Evolutionary conservation across 768 basidiomycete species (phyloP), one percentile per base, ranked within the genome.

Genomic region (Auricularia sp.): DNA sequence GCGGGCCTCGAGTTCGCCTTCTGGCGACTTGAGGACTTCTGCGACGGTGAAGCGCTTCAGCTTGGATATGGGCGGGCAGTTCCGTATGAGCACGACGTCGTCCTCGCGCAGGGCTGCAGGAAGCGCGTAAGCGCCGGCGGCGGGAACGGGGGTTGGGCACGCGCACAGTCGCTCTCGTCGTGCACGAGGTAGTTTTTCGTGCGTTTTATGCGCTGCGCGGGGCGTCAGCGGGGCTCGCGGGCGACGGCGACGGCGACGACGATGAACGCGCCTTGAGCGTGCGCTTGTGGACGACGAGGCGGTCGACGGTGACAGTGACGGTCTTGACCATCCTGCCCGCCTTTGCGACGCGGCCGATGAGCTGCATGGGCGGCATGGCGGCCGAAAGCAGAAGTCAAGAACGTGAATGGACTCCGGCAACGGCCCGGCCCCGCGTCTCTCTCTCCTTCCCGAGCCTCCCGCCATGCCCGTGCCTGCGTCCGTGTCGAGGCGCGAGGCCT

Each of bases 281-380:
- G 59, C 83, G 70, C 66, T 83, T 82, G 70, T 93, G 90, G n/a
- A 83, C 74, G 44, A 88, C 79, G 78, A 80, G 84, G 64, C 91
- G 83, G 29, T 87, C 85, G 7, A 93, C 90, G 0, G 88, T 86
- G 60, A 93, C 90, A 0, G 91, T 93, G 14, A 82, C 91, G 0
- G 91, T 93, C 72, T 91, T 92, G 63, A 85, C 79, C 90, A 93
- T 93, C 68, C 80, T 83, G 8, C 91, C 90, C 23, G 83, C 87
- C 74, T 90, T 92, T 36, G 89, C 87, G 21, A 93, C 91, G 44
- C 85, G 70, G 18, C 91, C 91, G 29, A 80, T 80, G 67, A 93
- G 82, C 16, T 85, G 76, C 84, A 91, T 86, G 34, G 91, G 90
- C 42, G 89, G 87, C 90, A 91, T 91, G 56, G 56, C 56, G 14